Evolutionary conservation across 2,329 filamentous ascomycete genomes (phyloP), one percentile per base, ranked within the genome.

Genomic region (Fusarium concolor): DNA sequence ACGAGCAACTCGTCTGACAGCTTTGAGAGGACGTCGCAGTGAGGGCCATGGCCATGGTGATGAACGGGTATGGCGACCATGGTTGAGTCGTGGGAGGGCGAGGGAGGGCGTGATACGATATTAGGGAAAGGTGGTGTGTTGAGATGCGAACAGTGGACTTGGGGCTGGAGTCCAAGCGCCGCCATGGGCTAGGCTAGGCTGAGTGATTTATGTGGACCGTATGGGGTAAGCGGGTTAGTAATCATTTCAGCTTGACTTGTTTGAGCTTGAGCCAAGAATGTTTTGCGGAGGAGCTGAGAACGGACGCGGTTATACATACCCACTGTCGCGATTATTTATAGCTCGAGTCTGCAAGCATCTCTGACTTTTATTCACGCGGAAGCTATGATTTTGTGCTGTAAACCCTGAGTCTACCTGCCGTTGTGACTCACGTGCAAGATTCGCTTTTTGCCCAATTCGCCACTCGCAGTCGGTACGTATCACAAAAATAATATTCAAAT

Each of bases 1-100:
- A 78, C 73, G 12, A 84, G 73, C 43, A 84, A 65, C 58, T 75
- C 75, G 52, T 82, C 79, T 0, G 82, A 80, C 18, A 84, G 71
- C 2, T 31, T 31, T 4, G 72, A 71, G 10, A 76, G 68, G 22
- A 37, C 46, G 54, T 74, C 74, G 45, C n/a, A 26, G 24, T 39
- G 60, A 3, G 35, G 22, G 14, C 37, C 54, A 43, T 54, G 33
- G 33, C 31, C 31, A 33, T 33, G 29, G 14, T 33, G 46, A 26
- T 65, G 45, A 14, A 38, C 35, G 7, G 45, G 60, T 18, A 65
- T 65, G 15, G 60, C 60, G 3, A 65, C 60, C 62, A 65, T 65
- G 5, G 17, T 46, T 6, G 9, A 18, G 4, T 17, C 4, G 41
- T 22, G 20, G 3, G 28, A 15, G 4, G 15, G 8, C 15, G 33